A percentile compares a stretch with the other conserved stretches of the same genome.
Conservation (phyloP, 129 eudicot species). For the Pulicaria dysenterica region DNA sequence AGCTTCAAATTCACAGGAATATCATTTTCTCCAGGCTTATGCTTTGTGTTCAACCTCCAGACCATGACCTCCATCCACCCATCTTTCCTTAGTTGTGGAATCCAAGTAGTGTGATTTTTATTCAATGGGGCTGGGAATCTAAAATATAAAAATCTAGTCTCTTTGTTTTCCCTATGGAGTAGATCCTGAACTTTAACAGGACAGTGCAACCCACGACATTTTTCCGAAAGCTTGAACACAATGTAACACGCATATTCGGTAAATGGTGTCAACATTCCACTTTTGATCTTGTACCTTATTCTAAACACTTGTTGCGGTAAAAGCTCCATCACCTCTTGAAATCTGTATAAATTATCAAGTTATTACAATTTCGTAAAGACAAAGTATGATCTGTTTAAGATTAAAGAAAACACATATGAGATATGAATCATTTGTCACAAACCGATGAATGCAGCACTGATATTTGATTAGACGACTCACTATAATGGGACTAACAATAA, state of each 20-base stretch:
- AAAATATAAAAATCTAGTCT: neutral
- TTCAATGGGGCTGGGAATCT: neutral
- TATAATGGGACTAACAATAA: too few relatives aligned
- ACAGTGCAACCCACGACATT: neutral
- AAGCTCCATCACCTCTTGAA: conserved; percentile 7
- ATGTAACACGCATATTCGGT: neutral
- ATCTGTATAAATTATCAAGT: neutral
- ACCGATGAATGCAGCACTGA: too few relatives aligned
- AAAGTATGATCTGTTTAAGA: too few relatives aligned
- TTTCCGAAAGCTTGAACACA: conserved; percentile 2
- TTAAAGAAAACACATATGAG: too few relatives aligned
- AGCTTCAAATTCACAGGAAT: neutral
- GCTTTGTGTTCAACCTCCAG: neutral
- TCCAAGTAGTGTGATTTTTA: neutral
- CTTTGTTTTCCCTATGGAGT: neutral
- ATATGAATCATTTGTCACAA: too few relatives aligned
- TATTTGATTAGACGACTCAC: too few relatives aligned
- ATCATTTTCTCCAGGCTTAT: neutral
- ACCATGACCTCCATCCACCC: neutral
- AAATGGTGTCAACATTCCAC: too few relatives aligned
- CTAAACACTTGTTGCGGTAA: neutral
- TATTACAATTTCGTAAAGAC: neutral
- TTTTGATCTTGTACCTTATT: neutral
- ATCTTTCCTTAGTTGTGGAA: neutral
- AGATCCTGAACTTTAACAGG: neutral